Conservation (phyloP, 2,329 filamentous ascomycete genomes). For the Metarhizium rileyi region DNA sequence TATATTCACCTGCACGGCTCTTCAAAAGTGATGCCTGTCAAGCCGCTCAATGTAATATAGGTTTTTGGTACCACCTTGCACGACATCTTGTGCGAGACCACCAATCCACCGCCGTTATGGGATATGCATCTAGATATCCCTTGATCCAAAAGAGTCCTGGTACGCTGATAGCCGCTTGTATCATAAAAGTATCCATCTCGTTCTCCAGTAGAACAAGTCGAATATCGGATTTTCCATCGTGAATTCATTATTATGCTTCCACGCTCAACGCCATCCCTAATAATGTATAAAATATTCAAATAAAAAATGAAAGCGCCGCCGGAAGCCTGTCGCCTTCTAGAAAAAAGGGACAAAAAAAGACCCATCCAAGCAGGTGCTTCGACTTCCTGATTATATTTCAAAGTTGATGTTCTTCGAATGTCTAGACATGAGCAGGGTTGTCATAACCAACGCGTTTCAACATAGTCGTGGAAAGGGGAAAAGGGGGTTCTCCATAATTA, state of each 20-base stretch:
- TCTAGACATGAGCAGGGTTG: not conserved
- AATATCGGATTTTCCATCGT: not conserved
- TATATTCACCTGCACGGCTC: no score
- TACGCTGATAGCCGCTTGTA: not conserved
- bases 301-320: not conserved
- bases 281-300: not conserved
- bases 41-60: no score
- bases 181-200: not conserved
- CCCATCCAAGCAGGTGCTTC: not conserved
- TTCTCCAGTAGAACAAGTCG: not conserved
- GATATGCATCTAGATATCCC: no score
- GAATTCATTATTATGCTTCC: not conserved
- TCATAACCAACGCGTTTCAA: not conserved
- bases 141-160: not conserved
- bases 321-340: not conserved
- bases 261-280: not conserved
- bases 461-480: not conserved
- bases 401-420: not conserved
- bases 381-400: not conserved
- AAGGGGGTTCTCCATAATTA: not conserved
- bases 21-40: no score
- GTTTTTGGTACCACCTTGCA: no score
- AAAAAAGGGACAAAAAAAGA: not conserved
- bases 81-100: not conserved
- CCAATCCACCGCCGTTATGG: not conserved